Evolutionary conservation across 495 filamentous ascomycete species (phyloP).

Genomic region (Oleoguttula mirabilis): DNA sequence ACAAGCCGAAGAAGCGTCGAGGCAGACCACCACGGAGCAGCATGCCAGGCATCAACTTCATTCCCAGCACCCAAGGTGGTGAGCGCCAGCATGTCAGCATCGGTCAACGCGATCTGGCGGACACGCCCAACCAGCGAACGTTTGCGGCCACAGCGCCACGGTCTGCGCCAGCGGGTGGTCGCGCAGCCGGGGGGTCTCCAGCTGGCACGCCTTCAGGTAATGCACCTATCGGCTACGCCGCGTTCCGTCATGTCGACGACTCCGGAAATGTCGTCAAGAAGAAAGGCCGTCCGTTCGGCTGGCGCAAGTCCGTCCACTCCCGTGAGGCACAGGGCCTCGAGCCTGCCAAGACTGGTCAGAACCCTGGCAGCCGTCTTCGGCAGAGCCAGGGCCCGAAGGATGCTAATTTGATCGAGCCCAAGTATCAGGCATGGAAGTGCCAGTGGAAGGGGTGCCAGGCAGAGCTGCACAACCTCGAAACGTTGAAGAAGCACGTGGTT

Average conservation of each 20-base stretch:
- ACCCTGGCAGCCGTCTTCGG: neutral
- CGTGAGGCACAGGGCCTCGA: slow-evolving; percentile 15
- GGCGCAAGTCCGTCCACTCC: slow-evolving; percentile 29
- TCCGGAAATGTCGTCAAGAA: slow-evolving; percentile 23
- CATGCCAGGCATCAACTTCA: neutral
- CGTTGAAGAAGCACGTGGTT: slow-evolving; percentile 53
- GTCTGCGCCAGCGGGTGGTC: neutral
- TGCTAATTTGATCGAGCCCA: slow-evolving; percentile 5
- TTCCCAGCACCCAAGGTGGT: neutral
- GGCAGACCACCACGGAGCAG: slow-evolving; percentile 1
- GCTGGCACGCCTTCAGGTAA: slow-evolving; percentile 2
- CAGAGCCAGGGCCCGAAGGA: too few relatives aligned
- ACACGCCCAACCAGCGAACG: too few relatives aligned
- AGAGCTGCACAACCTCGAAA: slow-evolving; percentile 62
- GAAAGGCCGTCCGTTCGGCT: slow-evolving; percentile 32
- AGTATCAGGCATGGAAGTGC: slow-evolving; percentile 45
- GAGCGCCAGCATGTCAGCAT: neutral
- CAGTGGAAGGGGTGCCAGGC: slow-evolving; percentile 53
- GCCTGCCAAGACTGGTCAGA: slow-evolving; percentile 1
- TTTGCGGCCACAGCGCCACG: neutral
- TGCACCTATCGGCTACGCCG: slow-evolving; percentile 23
- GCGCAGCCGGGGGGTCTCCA: neutral
- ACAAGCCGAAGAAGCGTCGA: slow-evolving; percentile 4
- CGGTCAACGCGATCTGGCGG: neutral
- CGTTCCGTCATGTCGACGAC: slow-evolving; percentile 21